These are phyloP conservation scores for Myriosclerotinia duriaeana DNA, from an alignment of 2,329 filamentous ascomycete genomes.

Conservation along the genomic window DNA sequence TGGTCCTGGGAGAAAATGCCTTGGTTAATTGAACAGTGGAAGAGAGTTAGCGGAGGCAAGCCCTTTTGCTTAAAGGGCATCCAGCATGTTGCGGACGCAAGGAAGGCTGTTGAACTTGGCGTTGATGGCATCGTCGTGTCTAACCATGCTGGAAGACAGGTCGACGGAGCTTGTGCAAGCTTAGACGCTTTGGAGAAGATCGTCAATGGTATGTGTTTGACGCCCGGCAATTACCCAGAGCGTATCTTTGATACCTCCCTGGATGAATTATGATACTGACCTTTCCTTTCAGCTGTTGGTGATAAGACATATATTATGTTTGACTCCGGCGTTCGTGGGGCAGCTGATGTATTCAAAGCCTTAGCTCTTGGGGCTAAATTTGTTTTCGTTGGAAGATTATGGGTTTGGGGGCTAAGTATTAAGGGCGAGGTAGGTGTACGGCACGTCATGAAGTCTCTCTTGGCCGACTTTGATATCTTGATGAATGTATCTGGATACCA, in stretches of 20 bases:
- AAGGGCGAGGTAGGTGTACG: slow-evolving; percentile 60
- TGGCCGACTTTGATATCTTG: slow-evolving; percentile 62
- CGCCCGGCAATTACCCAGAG: no score
- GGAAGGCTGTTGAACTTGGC: slow-evolving; percentile 55
- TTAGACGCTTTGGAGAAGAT: slow-evolving; percentile 62
- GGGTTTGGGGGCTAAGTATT: slow-evolving; percentile 59
- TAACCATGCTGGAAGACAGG: slow-evolving; percentile 59
- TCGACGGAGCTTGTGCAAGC: slow-evolving; percentile 59
- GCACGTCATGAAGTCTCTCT: slow-evolving; percentile 60
- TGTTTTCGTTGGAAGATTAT: slow-evolving; percentile 61
- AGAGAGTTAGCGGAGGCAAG: slow-evolving; percentile 53
- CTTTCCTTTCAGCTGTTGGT: slow-evolving; percentile 47
- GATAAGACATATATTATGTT: slow-evolving; percentile 60
- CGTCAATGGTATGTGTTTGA: slow-evolving; percentile 44
- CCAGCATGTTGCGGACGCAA: slow-evolving; percentile 59
- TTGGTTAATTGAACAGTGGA: slow-evolving; percentile 62
- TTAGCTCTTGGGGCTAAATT: slow-evolving; percentile 63
- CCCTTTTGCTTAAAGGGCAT: slow-evolving; percentile 63
- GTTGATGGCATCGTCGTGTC: slow-evolving; percentile 61
- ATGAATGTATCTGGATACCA: slow-evolving; percentile 59
- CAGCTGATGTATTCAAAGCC: slow-evolving; percentile 66
- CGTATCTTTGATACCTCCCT: not conserved
- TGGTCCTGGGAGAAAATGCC: slow-evolving; percentile 63
- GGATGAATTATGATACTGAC: not conserved
- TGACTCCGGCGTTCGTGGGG: slow-evolving; percentile 62